Evolutionary conservation across 148 eudicot genomes (phyloP), one percentile per base, ranked within the genome.

Genomic region (Cornus florida): DNA sequence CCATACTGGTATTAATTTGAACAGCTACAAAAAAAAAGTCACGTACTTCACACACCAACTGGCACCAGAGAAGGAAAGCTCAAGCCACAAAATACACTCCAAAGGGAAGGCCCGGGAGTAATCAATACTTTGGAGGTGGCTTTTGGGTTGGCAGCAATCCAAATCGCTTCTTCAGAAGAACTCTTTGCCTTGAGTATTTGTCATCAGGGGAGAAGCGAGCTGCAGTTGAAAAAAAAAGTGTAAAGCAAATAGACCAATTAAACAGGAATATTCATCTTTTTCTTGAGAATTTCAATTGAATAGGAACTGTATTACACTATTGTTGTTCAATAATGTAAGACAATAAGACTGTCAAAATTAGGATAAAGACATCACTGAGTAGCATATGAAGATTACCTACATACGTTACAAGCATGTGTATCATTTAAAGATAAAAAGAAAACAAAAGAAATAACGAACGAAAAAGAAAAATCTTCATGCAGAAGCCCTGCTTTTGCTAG

Each of bases 141-240:
- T 90, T 88, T 78, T 95, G 99, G 65, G 97, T 95, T 41, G 99
- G 99, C 79, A 95, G 87, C 76, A 95, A 82, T 57, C 99, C 98
- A 67, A 95, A 95, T 0, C 99, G 90, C 85, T 95, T 93, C 94
- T 95, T 95, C 72, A 95, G 75, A 62, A 92, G 87, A 80, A 93
- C 91, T 84, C 99, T 91, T 77, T 95, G 95, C 86, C 97, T 90
- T 0, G 99, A 89, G 83, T 84, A 93, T 77, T 95, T 95, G 84
- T 95, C 99, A 86, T 95, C 99, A 0, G 99, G 99, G n/a, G 99
- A 95, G 81, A 95, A 95, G 6, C 99, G 99, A 82, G 99, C 99
- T 95, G 89, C 83, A 84, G 59, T 66, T 6, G 35, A 48, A 20
- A 22, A 33, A 20, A 73, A 57, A 28, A 35, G 14, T 16, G 7